Evolutionary conservation across 768 basidiomycete genomes (phyloP).

Genomic region (Tephrocybe sp.): DNA sequence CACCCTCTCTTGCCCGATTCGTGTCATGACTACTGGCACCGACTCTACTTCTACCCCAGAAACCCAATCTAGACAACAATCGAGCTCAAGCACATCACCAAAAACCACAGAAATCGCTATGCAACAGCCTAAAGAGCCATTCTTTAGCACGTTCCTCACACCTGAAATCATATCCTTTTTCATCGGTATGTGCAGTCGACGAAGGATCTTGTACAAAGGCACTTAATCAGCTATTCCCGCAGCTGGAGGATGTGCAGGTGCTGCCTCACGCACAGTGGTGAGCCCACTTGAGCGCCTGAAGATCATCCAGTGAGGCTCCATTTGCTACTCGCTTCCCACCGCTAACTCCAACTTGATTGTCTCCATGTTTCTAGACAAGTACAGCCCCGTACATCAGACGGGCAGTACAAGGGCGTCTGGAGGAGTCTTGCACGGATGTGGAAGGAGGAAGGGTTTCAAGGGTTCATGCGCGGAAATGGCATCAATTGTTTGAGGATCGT

Average conservation of each 20-base stretch:
- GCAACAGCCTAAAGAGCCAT: slow-evolving; percentile 11
- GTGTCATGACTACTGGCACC: slow-evolving; percentile 13
- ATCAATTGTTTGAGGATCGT: slow-evolving; percentile 90
- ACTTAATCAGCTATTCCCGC: slow-evolving; percentile 7
- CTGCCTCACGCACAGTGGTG: slow-evolving; percentile 87
- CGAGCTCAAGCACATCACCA: neutral
- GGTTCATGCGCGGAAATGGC: slow-evolving; percentile 91
- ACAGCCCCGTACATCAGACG: slow-evolving; percentile 62
- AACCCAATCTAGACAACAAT: slow-evolving; percentile 7
- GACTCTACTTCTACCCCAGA: slow-evolving; percentile 4
- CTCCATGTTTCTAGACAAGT: slow-evolving; percentile 67
- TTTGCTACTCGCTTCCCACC: neutral
- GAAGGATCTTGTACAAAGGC: neutral
- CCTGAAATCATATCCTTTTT: slow-evolving; percentile 44
- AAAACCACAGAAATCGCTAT: neutral
- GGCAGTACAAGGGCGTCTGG: slow-evolving; percentile 84
- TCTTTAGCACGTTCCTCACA: slow-evolving; percentile 22
- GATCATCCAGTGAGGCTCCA: slow-evolving; percentile 82
- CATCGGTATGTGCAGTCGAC: slow-evolving; percentile 28
- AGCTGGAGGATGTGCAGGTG: slow-evolving; percentile 59
- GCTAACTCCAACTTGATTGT: slow-evolving; percentile 6
- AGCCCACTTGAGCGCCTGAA: slow-evolving; percentile 91
- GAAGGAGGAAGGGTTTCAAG: slow-evolving; percentile 89
- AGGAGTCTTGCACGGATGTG: slow-evolving; percentile 85
- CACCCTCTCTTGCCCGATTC: slow-evolving; percentile 5